phyloP scores from a whole-genome alignment of 495 filamentous ascomycete species.

The Penicillium roqueforti region DNA sequence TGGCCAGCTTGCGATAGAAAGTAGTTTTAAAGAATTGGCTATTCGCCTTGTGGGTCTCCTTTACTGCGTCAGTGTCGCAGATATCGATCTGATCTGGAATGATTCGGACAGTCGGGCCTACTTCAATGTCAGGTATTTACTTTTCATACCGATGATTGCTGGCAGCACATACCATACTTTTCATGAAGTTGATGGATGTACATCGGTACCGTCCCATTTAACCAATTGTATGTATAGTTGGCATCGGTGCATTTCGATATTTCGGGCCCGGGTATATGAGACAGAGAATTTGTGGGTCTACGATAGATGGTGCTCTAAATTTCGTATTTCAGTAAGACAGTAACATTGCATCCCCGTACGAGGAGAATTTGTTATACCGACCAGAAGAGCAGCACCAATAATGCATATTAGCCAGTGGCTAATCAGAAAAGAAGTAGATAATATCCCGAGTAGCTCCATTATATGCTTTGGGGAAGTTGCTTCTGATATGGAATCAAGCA shows the following conservation, averaged over 20 bases:
- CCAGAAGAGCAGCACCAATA: neutral
- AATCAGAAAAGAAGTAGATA: neutral
- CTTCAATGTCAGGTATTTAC: conserved; percentile 2
- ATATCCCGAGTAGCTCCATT: neutral
- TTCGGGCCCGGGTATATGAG: conserved; percentile 21
- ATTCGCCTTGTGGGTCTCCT: conserved; percentile 39
- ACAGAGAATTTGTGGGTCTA: conserved; percentile 16
- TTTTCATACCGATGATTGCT: neutral
- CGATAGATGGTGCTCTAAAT: conserved; percentile 9
- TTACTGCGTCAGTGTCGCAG: conserved; percentile 30
- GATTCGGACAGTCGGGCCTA: conserved; percentile 44
- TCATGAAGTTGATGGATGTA: conserved; percentile 44
- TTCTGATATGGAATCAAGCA: neutral
- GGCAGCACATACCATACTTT: conserved; percentile 32
- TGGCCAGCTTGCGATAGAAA: conserved; percentile 20
- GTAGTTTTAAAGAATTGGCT: conserved; percentile 22
- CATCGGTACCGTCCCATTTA: conserved; percentile 26
- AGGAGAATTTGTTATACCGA: neutral
- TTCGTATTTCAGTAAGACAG: neutral
- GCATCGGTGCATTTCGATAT: conserved; percentile 35
- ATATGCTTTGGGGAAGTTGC: neutral
- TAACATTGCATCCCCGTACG: neutral
- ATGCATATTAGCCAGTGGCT: neutral
- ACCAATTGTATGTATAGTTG: conserved; percentile 28
- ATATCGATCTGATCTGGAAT: conserved; percentile 36